Evolutionary conservation across 1,284 basidiomycete genomes (phyloP), one percentile per base, ranked within the genome.

Genomic region (Tylopilus sp.): DNA sequence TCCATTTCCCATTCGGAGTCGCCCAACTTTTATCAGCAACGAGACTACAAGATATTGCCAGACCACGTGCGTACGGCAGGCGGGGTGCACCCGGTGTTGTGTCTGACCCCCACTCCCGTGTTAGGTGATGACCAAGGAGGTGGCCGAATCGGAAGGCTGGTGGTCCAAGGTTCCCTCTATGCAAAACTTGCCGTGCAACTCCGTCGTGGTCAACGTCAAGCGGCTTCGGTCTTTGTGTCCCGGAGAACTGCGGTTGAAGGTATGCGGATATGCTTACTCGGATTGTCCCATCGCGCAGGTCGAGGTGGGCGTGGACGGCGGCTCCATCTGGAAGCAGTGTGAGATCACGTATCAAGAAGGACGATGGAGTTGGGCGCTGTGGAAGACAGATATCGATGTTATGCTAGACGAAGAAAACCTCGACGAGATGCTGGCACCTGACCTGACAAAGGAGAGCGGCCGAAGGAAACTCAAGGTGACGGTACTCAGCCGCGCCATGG

Each of bases 341-440:
- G 63, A 61, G 19, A 78, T 84, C 53, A 79, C 72, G 0, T 86
- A 85, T 56, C 81, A 81, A 53, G 71, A 79, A 44, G 81, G 81
- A 4, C 72, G 61, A 55, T 85, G 83, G 82, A 84, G 82, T 59
- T 86, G 84, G 84, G 77, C 81, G 8, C 60, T 86, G 25, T 86
- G 84, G 84, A 79, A 84, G 59, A 70, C 60, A 4, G 46, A 51
- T n/a, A 6, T 71, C 18, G 68, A 71, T 31, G 35, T 83, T 12
- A 56, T 66, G 47, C 59, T 64, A 18, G 65, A 55, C 36, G 55
- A 55, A 28, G 53, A 55, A 31, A 30, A 28, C 19, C 2, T 44
- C 28, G 43, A 48, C n/a, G 42, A 13, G 8, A 46, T 41, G 6
- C 25, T 49, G 34, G 52, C 35, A 13, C 18, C 54, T 10, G 65